Conservation (phyloP, 176 grass and related monocot species). For the Oryza officinalis region DNA sequence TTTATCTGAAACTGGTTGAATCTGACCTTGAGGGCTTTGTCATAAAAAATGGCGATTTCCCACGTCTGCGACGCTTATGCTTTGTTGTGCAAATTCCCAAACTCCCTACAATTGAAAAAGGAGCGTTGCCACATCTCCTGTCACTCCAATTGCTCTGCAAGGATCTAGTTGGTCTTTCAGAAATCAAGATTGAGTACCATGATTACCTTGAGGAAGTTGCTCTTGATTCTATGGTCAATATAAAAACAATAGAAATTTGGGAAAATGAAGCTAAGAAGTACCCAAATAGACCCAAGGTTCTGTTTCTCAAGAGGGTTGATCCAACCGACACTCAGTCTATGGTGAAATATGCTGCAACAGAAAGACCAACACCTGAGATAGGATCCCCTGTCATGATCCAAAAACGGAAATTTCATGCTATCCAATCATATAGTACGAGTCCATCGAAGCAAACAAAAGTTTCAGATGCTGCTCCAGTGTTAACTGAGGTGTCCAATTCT, state of each 20-base stretch:
- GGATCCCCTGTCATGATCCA: too few relatives aligned
- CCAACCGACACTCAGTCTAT: background rate
- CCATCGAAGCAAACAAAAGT: too few relatives aligned
- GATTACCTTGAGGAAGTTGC: background rate
- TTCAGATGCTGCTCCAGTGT: too few relatives aligned
- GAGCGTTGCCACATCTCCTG: background rate
- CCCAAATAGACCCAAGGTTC: conserved; percentile 5
- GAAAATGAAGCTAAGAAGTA: background rate
- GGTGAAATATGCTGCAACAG: conserved; percentile 10
- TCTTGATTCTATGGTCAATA: background rate
- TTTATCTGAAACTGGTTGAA: conserved; percentile 17
- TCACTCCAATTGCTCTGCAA: conserved; percentile 14
- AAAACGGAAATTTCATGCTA: too few relatives aligned
- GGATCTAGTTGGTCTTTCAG: background rate
- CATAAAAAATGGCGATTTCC: background rate
- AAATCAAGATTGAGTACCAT: background rate
- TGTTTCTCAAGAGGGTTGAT: background rate
- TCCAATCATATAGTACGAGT: too few relatives aligned
- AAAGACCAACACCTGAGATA: background rate
- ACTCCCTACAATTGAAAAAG: conserved; percentile 5
- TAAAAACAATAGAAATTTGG: background rate
- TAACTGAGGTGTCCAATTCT: too few relatives aligned
- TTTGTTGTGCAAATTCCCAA: too few relatives aligned
- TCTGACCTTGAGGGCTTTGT: background rate
- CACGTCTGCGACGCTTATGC: background rate